Percentiles rank a stretch among this genome's conserved stretches.
These are phyloP conservation scores for Pythium phragmiticola DNA, from an alignment of 352 stramenopile species.

Conservation along the genomic window DNA sequence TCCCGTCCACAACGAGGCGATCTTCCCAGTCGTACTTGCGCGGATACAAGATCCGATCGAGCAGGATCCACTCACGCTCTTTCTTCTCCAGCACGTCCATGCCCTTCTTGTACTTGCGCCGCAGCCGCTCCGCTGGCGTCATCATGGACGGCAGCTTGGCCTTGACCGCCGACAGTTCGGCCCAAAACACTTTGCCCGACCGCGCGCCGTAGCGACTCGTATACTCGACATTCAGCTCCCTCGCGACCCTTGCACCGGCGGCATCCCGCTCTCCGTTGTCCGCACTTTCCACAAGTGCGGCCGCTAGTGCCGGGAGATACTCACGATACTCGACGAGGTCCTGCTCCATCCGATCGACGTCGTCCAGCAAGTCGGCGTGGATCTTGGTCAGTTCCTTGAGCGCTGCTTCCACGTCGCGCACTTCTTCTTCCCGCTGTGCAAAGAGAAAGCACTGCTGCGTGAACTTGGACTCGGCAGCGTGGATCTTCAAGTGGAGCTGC, in stretches of 20 bases:
- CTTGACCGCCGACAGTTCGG: constrained; percentile 72
- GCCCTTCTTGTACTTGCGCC: constrained; percentile 82
- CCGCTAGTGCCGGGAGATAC: constrained; percentile 51
- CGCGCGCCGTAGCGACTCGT: constrained; percentile 39
- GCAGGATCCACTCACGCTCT: constrained; percentile 73
- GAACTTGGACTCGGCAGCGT: constrained; percentile 41
- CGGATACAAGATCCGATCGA: constrained; percentile 70
- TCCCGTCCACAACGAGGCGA: constrained; percentile 25
- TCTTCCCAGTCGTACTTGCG: constrained; percentile 72
- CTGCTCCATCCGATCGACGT: constrained; percentile 60
- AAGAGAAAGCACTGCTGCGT: constrained; percentile 68
- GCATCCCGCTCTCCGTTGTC: constrained; percentile 36
- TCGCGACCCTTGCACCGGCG: constrained; percentile 48
- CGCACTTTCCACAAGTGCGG: constrained; percentile 33
- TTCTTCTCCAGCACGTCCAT: constrained; percentile 59
- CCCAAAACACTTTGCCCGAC: constrained; percentile 65
- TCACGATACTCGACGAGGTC: constrained; percentile 50
- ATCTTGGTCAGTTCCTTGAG: constrained; percentile 67
- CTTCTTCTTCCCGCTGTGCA: constrained; percentile 70
- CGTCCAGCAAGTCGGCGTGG: constrained; percentile 58
- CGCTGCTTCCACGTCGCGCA: constrained; percentile 57
- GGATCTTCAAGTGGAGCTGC: constrained; percentile 41
- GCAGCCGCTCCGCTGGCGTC: constrained; percentile 62
- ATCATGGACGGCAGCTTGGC: constrained; percentile 77
- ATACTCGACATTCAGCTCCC: constrained; percentile 67